These are phyloP conservation scores for Eucalyptus coolabah DNA, from an alignment of 345 rosid species.

Conservation along the genomic window DNA sequence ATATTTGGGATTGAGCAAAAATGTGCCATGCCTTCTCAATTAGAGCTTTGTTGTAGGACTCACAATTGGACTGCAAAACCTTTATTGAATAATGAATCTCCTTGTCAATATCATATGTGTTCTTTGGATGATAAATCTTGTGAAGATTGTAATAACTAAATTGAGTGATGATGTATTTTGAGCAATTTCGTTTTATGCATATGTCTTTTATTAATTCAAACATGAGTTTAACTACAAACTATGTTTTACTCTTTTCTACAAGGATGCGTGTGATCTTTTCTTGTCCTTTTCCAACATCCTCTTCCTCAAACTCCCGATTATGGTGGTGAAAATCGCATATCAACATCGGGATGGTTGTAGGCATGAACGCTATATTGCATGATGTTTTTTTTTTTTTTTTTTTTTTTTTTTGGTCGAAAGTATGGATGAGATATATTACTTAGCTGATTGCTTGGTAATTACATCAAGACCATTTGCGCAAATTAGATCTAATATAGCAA, in stretches of 20 bases:
- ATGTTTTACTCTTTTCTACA: background rate
- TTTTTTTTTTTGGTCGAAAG: too few species aligned
- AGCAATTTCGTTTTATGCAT: background rate
- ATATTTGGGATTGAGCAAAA: background rate
- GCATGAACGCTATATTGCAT: too few species aligned
- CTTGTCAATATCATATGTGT: background rate
- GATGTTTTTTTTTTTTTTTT: too few species aligned
- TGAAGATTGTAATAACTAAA: background rate
- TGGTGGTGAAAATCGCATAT: background rate
- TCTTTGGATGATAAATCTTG: background rate
- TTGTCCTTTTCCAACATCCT: background rate
- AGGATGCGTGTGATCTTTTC: background rate
- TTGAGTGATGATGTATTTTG: background rate
- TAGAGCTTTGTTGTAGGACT: background rate
- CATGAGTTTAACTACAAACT: too few species aligned
- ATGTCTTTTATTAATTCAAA: too few species aligned
- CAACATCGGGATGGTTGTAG: too few species aligned
- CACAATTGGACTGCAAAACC: background rate
- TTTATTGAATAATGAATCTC: background rate
- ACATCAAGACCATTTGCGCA: too few species aligned
- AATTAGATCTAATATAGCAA: too few species aligned
- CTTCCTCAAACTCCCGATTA: background rate
- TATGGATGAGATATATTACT: too few species aligned
- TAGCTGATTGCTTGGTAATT: too few species aligned
- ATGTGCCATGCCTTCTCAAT: background rate